phyloP scores from a whole-genome alignment of 1,284 basidiomycete species.

The Peniophora sp. region DNA sequence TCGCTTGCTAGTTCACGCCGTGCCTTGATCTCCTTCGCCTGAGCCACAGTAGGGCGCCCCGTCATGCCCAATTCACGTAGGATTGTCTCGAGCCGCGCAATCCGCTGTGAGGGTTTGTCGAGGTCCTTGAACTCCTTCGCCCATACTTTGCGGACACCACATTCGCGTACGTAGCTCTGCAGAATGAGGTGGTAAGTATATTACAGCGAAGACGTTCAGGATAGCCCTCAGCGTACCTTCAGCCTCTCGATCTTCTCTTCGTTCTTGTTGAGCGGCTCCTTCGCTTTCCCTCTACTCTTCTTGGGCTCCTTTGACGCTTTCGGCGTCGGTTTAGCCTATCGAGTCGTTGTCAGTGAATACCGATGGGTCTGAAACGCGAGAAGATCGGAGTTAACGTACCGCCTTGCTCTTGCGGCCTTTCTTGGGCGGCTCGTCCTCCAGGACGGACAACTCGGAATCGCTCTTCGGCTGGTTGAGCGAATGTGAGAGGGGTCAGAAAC shows the following conservation, averaged over 20 bases:
- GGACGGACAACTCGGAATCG: constrained; percentile 54
- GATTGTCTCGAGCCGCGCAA: constrained; percentile 55
- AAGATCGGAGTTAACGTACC: neutral
- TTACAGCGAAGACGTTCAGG: neutral
- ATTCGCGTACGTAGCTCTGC: constrained; percentile 67
- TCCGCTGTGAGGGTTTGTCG: constrained; percentile 54
- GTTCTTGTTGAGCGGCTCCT: constrained; percentile 22
- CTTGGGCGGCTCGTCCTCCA: constrained; percentile 49
- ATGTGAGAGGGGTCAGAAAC: neutral
- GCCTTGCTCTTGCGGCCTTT: constrained; percentile 18
- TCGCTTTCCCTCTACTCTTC: constrained; percentile 18
- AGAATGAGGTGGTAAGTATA: neutral
- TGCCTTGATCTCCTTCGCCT: constrained; percentile 67
- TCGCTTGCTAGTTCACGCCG: constrained; percentile 73
- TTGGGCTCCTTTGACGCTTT: constrained; percentile 11
- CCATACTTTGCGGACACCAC: constrained; percentile 80
- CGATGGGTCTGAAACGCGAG: neutral
- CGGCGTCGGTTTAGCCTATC: neutral
- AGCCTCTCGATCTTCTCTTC: constrained; percentile 28
- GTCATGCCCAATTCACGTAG: constrained; percentile 73
- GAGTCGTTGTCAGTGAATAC: neutral
- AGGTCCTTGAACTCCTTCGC: constrained; percentile 64
- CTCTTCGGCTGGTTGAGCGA: constrained; percentile 26
- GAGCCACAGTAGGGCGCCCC: constrained; percentile 68
- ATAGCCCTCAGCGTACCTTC: constrained; percentile 18